These are phyloP conservation scores for Aspergillus awamori DNA, from an alignment of 2,329 filamentous ascomycete species.

Conservation along the genomic window DNA sequence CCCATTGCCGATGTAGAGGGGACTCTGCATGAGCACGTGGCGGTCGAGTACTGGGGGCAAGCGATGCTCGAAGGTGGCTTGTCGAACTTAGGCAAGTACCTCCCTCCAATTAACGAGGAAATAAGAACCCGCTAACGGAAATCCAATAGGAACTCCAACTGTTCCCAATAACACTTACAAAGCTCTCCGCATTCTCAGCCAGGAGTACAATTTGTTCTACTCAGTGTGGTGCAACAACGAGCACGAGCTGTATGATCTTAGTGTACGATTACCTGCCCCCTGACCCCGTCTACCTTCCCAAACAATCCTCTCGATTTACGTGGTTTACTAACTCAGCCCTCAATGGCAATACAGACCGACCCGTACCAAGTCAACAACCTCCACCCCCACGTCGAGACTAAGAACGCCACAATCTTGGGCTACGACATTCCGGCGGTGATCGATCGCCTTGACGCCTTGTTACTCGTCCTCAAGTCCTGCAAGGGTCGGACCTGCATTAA, in stretches of 20 bases:
- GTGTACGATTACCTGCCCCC: background rate
- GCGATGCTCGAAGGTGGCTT: conserved; percentile 19
- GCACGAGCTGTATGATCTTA: conserved; percentile 38
- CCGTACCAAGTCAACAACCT: conserved; percentile 4
- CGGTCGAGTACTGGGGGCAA: conserved; percentile 59
- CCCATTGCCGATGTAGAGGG: conserved; percentile 36
- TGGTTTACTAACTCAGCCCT: background rate
- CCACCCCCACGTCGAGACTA: background rate
- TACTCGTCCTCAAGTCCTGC: conserved; percentile 7
- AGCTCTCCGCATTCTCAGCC: conserved; percentile 28
- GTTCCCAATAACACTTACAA: conserved; percentile 21
- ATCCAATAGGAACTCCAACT: background rate
- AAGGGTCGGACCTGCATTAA: too few relatives aligned
- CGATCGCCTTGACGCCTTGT: background rate
- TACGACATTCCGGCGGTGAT: background rate
- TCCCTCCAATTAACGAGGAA: background rate
- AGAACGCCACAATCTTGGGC: background rate
- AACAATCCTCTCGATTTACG: background rate
- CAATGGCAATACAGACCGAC: background rate
- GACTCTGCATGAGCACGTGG: conserved; percentile 55
- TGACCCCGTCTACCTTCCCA: too few relatives aligned
- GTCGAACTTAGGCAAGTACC: background rate
- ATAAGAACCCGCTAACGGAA: background rate
- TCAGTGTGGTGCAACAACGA: conserved; percentile 40
- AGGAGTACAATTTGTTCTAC: conserved; percentile 38